Conservation (phyloP, 2,329 filamentous ascomycete genomes). For the Corynespora cassiicola region DNA sequence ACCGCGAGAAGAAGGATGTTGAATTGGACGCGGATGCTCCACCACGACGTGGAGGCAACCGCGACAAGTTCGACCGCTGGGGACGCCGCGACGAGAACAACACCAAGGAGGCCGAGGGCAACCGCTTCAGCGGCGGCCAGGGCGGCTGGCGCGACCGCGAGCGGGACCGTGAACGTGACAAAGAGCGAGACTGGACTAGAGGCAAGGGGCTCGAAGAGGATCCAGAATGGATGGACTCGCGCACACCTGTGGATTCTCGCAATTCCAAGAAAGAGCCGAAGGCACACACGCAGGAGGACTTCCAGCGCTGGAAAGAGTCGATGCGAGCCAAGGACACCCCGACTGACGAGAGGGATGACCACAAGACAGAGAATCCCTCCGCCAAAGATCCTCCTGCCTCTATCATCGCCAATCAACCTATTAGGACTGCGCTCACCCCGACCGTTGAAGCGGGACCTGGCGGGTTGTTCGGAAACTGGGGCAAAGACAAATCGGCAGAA, state of each 20-base stretch:
- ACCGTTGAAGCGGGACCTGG: constrained; percentile 73
- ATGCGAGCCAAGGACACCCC: constrained; percentile 73
- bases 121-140: constrained; percentile 40
- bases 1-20: constrained; percentile 57
- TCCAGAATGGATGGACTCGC: constrained; percentile 92
- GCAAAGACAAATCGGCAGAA: constrained; percentile 57
- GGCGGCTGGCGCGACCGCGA: constrained; percentile 66
- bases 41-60: constrained; percentile 68
- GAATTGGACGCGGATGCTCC: constrained; percentile 54
- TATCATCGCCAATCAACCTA: constrained; percentile 25
- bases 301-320: constrained; percentile 90
- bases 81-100: constrained; percentile 63
- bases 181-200: constrained; percentile 62
- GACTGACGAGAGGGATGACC: constrained; percentile 55
- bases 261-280: constrained; percentile 72
- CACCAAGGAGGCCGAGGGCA: constrained; percentile 54
- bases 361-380: constrained; percentile 26
- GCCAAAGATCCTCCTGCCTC: constrained; percentile 25
- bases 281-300: constrained; percentile 84
- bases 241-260: no score
- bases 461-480: constrained; percentile 74
- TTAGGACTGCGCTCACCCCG: constrained; percentile 54
- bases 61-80: constrained; percentile 80
- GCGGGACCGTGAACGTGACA: constrained; percentile 37
- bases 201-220: constrained; percentile 67